phyloP scores from a whole-genome alignment of 352 stramenopile species.

The Phytopythium ostracodes region DNA sequence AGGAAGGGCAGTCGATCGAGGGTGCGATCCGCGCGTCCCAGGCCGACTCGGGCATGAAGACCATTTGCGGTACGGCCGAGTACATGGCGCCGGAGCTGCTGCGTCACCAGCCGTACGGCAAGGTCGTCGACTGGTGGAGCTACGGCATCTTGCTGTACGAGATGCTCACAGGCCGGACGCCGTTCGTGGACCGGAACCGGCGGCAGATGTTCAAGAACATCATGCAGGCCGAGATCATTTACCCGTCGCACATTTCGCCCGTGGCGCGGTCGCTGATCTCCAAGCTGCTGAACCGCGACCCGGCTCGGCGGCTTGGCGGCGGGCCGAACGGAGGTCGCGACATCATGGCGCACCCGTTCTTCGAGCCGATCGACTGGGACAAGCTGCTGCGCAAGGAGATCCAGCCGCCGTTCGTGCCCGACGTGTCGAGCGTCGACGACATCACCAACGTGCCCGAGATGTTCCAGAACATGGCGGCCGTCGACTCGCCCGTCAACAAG shows the following conservation, averaged over 20 bases:
- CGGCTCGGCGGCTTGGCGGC: slow-evolving; percentile 88
- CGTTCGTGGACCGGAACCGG: slow-evolving; percentile 86
- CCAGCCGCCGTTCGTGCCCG: slow-evolving; percentile 69
- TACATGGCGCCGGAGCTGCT: slow-evolving; percentile 87
- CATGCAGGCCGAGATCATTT: slow-evolving; percentile 86
- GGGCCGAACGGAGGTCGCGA: slow-evolving; percentile 78
- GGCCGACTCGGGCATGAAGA: slow-evolving; percentile 83
- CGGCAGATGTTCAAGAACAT: slow-evolving; percentile 91
- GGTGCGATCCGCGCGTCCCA: slow-evolving; percentile 80
- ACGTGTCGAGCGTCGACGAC: slow-evolving; percentile 76
- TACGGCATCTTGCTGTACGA: slow-evolving; percentile 88
- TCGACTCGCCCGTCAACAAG: slow-evolving; percentile 86
- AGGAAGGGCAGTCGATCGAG: slow-evolving; percentile 80
- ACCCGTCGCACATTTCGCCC: slow-evolving; percentile 82
- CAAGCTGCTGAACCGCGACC: slow-evolving; percentile 93
- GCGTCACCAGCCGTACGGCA: slow-evolving; percentile 82
- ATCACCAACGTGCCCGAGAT: slow-evolving; percentile 88
- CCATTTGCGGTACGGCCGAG: slow-evolving; percentile 85
- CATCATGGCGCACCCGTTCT: slow-evolving; percentile 88
- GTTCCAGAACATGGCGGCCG: slow-evolving; percentile 87
- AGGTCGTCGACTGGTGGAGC: slow-evolving; percentile 90
- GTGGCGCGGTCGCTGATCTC: slow-evolving; percentile 72
- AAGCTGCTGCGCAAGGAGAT: slow-evolving; percentile 84
- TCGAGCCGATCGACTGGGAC: slow-evolving; percentile 83
- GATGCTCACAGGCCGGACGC: slow-evolving; percentile 85